Evolutionary conservation across 2,329 filamentous ascomycete genomes (phyloP).

Genomic region (Alternaria triticimaculans): DNA sequence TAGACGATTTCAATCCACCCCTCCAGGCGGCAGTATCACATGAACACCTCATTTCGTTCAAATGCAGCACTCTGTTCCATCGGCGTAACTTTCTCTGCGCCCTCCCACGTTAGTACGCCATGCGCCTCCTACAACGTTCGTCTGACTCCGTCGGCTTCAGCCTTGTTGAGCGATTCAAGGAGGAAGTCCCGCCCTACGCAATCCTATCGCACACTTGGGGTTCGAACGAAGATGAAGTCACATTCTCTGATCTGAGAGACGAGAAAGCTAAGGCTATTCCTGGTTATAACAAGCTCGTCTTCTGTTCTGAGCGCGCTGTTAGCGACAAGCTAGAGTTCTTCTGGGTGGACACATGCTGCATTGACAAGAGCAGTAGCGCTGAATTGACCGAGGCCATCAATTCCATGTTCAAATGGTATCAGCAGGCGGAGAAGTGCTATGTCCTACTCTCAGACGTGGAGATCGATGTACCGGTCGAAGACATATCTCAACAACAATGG

Average conservation of each 20-base stretch:
- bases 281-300: background rate
- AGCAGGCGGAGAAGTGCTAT: background rate
- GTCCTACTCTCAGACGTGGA: background rate
- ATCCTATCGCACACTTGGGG: background rate
- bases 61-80: no score
- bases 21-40: no score
- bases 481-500: background rate
- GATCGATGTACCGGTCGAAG: background rate
- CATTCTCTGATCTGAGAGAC: background rate
- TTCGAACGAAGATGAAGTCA: background rate
- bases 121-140: no score
- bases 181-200: background rate
- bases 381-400: background rate
- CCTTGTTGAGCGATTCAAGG: background rate
- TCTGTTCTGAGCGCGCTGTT: accelerated
- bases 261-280: background rate
- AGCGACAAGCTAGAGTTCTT: accelerated
- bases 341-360: background rate
- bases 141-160: no score
- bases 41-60: no score
- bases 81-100: no score
- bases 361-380: background rate
- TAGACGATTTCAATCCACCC: no score
- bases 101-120: no score
- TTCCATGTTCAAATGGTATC: background rate